Evolutionary conservation across 352 stramenopile genomes (phyloP).

Genomic region (Phytophthora chlamydospora): DNA sequence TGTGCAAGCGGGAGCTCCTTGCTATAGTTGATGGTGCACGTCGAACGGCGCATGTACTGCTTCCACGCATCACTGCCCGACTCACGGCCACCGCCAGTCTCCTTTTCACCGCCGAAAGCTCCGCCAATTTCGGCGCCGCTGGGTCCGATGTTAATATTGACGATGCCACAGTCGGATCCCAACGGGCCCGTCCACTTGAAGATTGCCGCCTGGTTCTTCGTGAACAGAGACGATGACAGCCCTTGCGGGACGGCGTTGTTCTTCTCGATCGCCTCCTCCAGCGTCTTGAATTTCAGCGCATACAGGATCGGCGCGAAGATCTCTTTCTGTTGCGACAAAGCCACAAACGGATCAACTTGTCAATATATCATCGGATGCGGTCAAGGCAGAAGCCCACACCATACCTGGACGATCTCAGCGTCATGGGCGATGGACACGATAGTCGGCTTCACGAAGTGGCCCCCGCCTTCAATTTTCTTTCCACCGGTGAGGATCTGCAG

Average conservation of each 20-base stretch:
- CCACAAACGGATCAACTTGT: no score
- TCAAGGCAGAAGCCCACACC: not conserved
- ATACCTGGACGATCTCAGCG: slow-evolving; percentile 79
- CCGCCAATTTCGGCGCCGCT: slow-evolving; percentile 93
- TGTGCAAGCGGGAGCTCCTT: slow-evolving; percentile 92
- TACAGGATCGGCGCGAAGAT: slow-evolving; percentile 94
- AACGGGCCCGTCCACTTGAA: slow-evolving; percentile 92
- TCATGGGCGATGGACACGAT: slow-evolving; percentile 86
- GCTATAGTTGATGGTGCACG: slow-evolving; percentile 94
- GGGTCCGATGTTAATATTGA: slow-evolving; percentile 94
- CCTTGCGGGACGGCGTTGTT: slow-evolving; percentile 94
- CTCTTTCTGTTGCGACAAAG: slow-evolving; percentile 66
- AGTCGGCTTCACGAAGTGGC: slow-evolving; percentile 93
- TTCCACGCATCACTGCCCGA: slow-evolving; percentile 94
- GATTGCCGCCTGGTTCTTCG: slow-evolving; percentile 90
- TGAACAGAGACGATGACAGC: slow-evolving; percentile 92
- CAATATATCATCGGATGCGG: not conserved
- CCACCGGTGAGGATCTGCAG: slow-evolving; percentile 85
- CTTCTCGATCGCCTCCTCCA: slow-evolving; percentile 92
- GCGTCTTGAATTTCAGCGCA: slow-evolving; percentile 88
- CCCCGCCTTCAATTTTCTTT: slow-evolving; percentile 77
- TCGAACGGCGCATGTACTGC: slow-evolving; percentile 95
- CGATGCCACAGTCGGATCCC: slow-evolving; percentile 93
- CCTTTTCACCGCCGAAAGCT: slow-evolving; percentile 93
- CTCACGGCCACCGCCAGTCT: slow-evolving; percentile 91